Base-by-base conservation (phyloP, 768 basidiomycete genomes). In the Suillus lakei region DNA sequence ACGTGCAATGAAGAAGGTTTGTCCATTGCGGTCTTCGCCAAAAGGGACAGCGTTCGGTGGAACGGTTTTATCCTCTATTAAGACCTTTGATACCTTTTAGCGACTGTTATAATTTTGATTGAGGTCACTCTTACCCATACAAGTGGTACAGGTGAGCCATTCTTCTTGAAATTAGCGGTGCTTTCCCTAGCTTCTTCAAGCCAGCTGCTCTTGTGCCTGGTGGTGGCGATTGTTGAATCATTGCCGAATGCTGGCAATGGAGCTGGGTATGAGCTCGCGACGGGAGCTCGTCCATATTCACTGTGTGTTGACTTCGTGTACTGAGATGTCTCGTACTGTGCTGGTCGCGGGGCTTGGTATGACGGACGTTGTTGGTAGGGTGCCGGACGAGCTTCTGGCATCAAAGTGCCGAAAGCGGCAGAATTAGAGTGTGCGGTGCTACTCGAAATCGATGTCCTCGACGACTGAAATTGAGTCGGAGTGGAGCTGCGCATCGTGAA, bases 21-120 rank as follows among this genome's bases (percentile, higher is more conserved):
- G 68, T 3, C 74, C 74, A 43, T 66, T 70, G 60, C 67, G 67
- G 13, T 69, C 70, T 51, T 75, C 74, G 26, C 72, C 67, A 21
- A 75, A 64, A 23, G 74, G 74, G 4, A 75, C 68, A 12, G 75
- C 75, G 65, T 75, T 59, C 55, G 73, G 72, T 10, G 74, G 74
- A 58, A 75, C 72, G 13, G 70, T 43, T 36, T 77, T 75, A 39
- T 75, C 75, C 8, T 39, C 53, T 44, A 75, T 68, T 8, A 75
- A 66, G 8, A 75, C 67, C 74, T 77, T 59, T 48, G 6, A 16
- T 5, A n/a, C 1, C 7, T 46, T 56, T 23, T 26, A 46, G 28
- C 48, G 39, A 56, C 23, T 43, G 28, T 38, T 2, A n/a, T 12
- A 23, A 41, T 10, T 28, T 30, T 12, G 6, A 28, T 13, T 5